Evolutionary conservation across 768 basidiomycete species (phyloP).

Genomic region (Tephrocybe sp.): DNA sequence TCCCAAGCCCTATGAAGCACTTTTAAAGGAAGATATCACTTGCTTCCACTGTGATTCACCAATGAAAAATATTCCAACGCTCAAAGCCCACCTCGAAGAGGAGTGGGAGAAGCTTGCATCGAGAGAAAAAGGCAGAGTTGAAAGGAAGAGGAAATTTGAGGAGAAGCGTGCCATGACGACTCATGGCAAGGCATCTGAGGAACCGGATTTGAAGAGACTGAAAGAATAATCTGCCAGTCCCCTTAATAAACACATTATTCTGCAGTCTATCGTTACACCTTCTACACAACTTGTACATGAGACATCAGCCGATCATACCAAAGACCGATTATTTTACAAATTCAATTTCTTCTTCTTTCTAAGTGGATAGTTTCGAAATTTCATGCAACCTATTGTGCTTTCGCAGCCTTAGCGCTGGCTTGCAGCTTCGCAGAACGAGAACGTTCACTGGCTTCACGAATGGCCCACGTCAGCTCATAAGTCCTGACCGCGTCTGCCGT

Average conservation of each 20-base stretch:
- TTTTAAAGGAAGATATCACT: constrained; percentile 62
- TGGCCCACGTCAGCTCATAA: constrained; percentile 93
- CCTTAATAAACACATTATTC: too few relatives aligned
- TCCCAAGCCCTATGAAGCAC: constrained; percentile 52
- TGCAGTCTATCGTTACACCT: background rate
- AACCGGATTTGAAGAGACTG: constrained; percentile 12
- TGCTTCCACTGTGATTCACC: constrained; percentile 70
- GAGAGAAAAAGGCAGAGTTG: constrained; percentile 38
- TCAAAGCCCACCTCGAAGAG: constrained; percentile 73
- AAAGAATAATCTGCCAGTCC: background rate
- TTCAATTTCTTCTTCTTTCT: background rate
- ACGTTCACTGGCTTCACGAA: constrained; percentile 74
- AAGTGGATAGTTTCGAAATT: background rate
- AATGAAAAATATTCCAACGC: constrained; percentile 67
- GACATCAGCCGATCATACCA: too few relatives aligned
- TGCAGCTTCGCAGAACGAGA: constrained; percentile 49
- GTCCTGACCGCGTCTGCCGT: constrained; percentile 85
- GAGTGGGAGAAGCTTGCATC: constrained; percentile 60
- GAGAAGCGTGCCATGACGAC: constrained; percentile 18
- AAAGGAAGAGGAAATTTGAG: constrained; percentile 40
- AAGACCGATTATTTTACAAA: too few relatives aligned
- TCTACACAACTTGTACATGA: too few relatives aligned
- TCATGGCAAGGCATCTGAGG: constrained; percentile 4
- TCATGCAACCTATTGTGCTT: constrained; percentile 11
- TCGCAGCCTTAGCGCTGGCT: constrained; percentile 27